Conservation (phyloP, 1,284 basidiomycete genomes). For the Tylopilus sp. region DNA sequence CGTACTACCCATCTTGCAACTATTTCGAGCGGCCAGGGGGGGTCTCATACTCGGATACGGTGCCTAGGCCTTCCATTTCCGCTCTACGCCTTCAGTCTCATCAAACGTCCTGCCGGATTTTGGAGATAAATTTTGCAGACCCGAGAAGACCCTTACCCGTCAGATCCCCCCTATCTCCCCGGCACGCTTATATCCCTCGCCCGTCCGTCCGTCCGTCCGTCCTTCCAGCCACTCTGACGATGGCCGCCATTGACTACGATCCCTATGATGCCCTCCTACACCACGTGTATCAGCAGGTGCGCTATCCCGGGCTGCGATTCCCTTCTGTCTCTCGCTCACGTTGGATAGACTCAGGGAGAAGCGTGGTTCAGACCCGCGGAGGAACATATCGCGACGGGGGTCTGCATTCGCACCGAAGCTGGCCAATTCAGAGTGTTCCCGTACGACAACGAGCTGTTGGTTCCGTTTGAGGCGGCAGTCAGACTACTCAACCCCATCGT, state of each 20-base stretch:
- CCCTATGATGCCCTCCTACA: constrained; percentile 38
- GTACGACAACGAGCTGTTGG: constrained; percentile 61
- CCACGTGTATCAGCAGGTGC: constrained; percentile 35
- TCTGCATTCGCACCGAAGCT: constrained; percentile 61
- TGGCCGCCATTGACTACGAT: constrained; percentile 35
- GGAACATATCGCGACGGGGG: constrained; percentile 50
- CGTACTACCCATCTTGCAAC: no score
- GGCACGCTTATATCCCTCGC: constrained; percentile 14
- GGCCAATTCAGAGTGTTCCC: constrained; percentile 68
- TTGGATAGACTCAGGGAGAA: constrained; percentile 49
- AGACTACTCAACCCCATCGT: constrained; percentile 72
- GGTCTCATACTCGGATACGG: not conserved
- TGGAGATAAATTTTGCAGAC: not conserved
- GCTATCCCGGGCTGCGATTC: not conserved
- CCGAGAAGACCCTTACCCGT: not conserved
- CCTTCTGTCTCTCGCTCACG: not conserved
- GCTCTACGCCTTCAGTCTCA: not conserved
- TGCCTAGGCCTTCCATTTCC: constrained; percentile 4
- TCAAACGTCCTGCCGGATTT: not conserved
- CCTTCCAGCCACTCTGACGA: constrained; percentile 1
- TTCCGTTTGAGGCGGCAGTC: constrained; percentile 69
- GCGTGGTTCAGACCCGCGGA: constrained; percentile 54
- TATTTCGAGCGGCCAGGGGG: no score
- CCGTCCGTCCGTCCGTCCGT: not conserved
- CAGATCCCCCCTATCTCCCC: not conserved